phyloP scores from a whole-genome alignment of 768 basidiomycete genomes.

The Suillus alpinus region DNA sequence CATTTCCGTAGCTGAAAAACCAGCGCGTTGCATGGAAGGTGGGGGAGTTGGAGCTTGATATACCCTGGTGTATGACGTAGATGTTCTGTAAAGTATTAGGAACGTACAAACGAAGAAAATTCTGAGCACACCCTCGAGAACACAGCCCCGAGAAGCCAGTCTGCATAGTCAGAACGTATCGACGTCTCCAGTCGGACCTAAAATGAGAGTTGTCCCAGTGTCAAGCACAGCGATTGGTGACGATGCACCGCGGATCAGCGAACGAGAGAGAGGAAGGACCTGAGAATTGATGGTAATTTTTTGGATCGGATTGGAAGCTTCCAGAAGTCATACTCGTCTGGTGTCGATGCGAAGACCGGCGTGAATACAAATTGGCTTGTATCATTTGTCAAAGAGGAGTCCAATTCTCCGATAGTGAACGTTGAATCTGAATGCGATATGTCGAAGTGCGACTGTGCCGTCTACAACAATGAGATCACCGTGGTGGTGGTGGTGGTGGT shows the following conservation, averaged over 20 bases:
- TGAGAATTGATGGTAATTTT: constrained; percentile 43
- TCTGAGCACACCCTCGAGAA: constrained; percentile 46
- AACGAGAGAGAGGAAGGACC: constrained; percentile 40
- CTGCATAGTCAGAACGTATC: constrained; percentile 53
- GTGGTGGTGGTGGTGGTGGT: too few species aligned
- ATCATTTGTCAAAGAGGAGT: constrained; percentile 33
- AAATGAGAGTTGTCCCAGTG: constrained; percentile 57
- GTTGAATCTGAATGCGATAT: constrained; percentile 35
- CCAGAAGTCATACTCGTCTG: constrained; percentile 51
- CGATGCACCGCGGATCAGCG: constrained; percentile 40
- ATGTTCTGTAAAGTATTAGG: constrained; percentile 42
- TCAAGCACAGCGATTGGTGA: constrained; percentile 58
- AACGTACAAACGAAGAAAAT: neutral
- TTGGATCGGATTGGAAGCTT: constrained; percentile 47
- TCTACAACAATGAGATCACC: too few species aligned
- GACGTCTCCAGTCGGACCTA: constrained; percentile 53
- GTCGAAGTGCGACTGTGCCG: neutral
- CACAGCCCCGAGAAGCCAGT: constrained; percentile 61
- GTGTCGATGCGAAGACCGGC: constrained; percentile 37
- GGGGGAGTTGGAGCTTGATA: constrained; percentile 32
- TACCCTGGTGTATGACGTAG: constrained; percentile 47
- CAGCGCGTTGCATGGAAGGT: constrained; percentile 11
- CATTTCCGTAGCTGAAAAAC: constrained; percentile 12
- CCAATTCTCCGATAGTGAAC: constrained; percentile 50
- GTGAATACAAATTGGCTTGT: constrained; percentile 34